Conservation (phyloP, 306 rosid genomes). For the Betula pendula region DNA sequence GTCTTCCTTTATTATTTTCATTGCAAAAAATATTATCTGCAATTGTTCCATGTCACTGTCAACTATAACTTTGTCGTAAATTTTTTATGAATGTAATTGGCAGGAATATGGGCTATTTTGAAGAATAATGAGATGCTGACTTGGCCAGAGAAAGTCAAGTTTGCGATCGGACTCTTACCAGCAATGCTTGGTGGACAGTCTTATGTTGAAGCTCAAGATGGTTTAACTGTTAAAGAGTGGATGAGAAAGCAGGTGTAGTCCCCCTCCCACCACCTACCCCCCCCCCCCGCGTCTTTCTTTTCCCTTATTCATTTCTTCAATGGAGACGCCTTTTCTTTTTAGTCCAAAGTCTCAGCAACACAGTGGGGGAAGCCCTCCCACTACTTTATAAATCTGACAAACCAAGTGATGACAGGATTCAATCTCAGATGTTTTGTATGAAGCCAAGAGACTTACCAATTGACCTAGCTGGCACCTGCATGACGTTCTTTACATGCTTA, state of each 20-base stretch:
- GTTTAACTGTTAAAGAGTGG: conserved; percentile 82
- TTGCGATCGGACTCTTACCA: conserved; percentile 94
- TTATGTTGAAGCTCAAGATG: conserved; percentile 95
- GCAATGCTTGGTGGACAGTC: conserved; percentile 96
- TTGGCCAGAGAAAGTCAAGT: conserved; percentile 95
- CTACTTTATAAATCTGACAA: neutral
- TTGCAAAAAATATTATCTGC: neutral
- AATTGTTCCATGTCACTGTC: neutral
- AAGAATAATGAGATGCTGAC: conserved; percentile 96
- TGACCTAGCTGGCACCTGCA: neutral
- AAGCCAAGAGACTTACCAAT: neutral
- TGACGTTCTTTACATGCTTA: neutral
- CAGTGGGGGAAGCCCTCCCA: neutral
- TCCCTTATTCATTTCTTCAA: neutral
- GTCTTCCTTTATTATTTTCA: neutral
- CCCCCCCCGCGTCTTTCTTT: neutral
- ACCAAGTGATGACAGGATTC: neutral
- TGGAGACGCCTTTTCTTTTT: neutral
- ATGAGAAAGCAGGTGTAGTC: conserved; percentile 81
- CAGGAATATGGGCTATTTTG: conserved; percentile 96
- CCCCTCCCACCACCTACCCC: too few species aligned
- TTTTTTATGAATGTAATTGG: conserved; percentile 27
- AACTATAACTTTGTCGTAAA: neutral
- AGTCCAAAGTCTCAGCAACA: neutral
- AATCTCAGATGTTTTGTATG: neutral